These are phyloP conservation scores for Rhodotorula toruloides DNA, from an alignment of 768 basidiomycete species.

Conservation along the genomic window DNA sequence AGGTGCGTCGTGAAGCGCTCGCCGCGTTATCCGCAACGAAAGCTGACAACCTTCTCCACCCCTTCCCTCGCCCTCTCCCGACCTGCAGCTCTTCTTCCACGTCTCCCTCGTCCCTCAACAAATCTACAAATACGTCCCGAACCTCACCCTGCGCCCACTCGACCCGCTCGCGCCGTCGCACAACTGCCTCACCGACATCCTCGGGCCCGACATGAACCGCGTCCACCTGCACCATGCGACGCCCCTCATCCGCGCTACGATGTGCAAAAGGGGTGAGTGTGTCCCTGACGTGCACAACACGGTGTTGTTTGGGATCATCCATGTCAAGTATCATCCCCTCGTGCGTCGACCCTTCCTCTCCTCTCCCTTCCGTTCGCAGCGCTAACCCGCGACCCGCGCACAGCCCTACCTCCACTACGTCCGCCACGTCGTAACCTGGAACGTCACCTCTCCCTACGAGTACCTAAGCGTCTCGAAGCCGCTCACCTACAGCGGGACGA, in stretches of 20 bases:
- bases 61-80: background rate
- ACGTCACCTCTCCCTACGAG: slow-evolving; percentile 30
- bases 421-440: slow-evolving; percentile 27
- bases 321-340: slow-evolving; percentile 28
- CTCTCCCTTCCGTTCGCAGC: background rate
- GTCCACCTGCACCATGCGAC: slow-evolving; percentile 30
- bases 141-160: slow-evolving; percentile 23
- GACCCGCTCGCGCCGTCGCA: slow-evolving; percentile 16
- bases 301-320: slow-evolving; percentile 27
- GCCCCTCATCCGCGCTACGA: slow-evolving; percentile 22
- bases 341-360: background rate
- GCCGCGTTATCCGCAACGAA: background rate
- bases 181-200: slow-evolving; percentile 29
- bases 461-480: slow-evolving; percentile 27
- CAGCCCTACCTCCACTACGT: slow-evolving; percentile 29
- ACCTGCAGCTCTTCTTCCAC: slow-evolving; percentile 28
- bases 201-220: slow-evolving; percentile 26
- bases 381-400: background rate
- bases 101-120: slow-evolving; percentile 27
- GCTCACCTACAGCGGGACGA: slow-evolving; percentile 23
- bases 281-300: slow-evolving; percentile 30
- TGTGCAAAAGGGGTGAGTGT: slow-evolving; percentile 31
- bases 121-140: slow-evolving; percentile 23
- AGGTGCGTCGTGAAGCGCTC: background rate
- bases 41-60: background rate